These are phyloP conservation scores for Paraconiothyrium brasiliense DNA, from an alignment of 2,329 filamentous ascomycete species.

Conservation along the genomic window DNA sequence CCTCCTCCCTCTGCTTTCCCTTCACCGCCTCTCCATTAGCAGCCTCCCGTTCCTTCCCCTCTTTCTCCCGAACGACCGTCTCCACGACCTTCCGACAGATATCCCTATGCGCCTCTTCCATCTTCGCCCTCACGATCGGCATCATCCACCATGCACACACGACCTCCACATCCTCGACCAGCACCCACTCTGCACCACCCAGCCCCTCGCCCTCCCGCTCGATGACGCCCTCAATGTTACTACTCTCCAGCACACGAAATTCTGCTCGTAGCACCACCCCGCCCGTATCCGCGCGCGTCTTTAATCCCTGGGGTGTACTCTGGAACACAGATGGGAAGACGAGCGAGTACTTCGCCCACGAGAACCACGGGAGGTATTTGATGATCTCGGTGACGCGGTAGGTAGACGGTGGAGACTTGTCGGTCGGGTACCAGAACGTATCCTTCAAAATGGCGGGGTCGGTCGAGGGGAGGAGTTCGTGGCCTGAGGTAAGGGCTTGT, in stretches of 20 bases:
- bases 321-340: slow-evolving; percentile 44
- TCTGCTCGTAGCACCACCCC: slow-evolving; percentile 44
- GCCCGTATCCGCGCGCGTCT: slow-evolving; percentile 42
- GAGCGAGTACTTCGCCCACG: slow-evolving; percentile 42
- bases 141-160: slow-evolving; percentile 47
- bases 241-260: slow-evolving; percentile 41
- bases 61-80: slow-evolving; percentile 38
- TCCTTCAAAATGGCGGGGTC: slow-evolving; percentile 39
- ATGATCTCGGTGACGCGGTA: slow-evolving; percentile 46
- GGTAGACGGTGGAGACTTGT: slow-evolving; percentile 36
- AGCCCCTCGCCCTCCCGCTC: slow-evolving; percentile 45
- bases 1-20: slow-evolving; percentile 24
- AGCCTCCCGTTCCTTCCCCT: slow-evolving; percentile 28
- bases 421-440: slow-evolving; percentile 47
- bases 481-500: slow-evolving; percentile 43
- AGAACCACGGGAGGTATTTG: slow-evolving; percentile 39
- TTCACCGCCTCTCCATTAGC: slow-evolving; percentile 29
- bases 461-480: slow-evolving; percentile 37
- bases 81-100: slow-evolving; percentile 47
- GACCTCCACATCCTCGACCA: slow-evolving; percentile 49
- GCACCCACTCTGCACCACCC: slow-evolving; percentile 43
- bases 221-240: slow-evolving; percentile 34
- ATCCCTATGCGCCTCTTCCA: slow-evolving; percentile 44
- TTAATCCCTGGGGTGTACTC: slow-evolving; percentile 43
- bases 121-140: slow-evolving; percentile 46